These are phyloP conservation scores for Diospyros kaki DNA, from an alignment of 148 eudicot species.

Conservation along the genomic window DNA sequence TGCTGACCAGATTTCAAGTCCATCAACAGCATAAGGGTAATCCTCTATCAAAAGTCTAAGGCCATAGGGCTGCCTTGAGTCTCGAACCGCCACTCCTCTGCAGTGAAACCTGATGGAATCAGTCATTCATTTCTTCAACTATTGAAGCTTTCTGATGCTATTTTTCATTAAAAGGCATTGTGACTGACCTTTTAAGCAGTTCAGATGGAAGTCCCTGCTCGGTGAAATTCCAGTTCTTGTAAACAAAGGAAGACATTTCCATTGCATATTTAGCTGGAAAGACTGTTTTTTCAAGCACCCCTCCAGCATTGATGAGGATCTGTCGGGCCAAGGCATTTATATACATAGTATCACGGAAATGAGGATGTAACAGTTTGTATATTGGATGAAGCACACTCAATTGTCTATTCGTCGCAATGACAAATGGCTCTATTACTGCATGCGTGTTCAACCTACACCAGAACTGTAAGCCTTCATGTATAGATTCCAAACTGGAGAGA, in stretches of 20 bases:
- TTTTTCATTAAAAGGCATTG: neutral
- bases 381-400: slow-evolving; percentile 78
- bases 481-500: neutral
- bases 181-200: slow-evolving; percentile 58
- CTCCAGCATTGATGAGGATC: slow-evolving; percentile 70
- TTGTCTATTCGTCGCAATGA: slow-evolving; percentile 63
- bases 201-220: slow-evolving; percentile 73
- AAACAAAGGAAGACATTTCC: slow-evolving; percentile 67
- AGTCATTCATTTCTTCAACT: neutral
- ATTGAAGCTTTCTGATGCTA: neutral
- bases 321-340: slow-evolving; percentile 78
- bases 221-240: slow-evolving; percentile 61
- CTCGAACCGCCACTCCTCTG: slow-evolving; percentile 69
- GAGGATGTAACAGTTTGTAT: slow-evolving; percentile 71
- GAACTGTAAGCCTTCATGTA: neutral
- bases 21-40: slow-evolving; percentile 81
- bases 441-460: slow-evolving; percentile 70
- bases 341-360: slow-evolving; percentile 71
- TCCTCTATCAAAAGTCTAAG: slow-evolving; percentile 66
- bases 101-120: slow-evolving; percentile 4
- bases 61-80: slow-evolving; percentile 49
- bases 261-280: slow-evolving; percentile 62
- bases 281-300: slow-evolving; percentile 67
- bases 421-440: slow-evolving; percentile 69
- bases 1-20: slow-evolving; percentile 76